A percentile compares a stretch with the other conserved stretches of the same genome.
Evolutionary conservation across 148 eudicot genomes (phyloP).

Genomic region (Vaccinium macrocarpon): DNA sequence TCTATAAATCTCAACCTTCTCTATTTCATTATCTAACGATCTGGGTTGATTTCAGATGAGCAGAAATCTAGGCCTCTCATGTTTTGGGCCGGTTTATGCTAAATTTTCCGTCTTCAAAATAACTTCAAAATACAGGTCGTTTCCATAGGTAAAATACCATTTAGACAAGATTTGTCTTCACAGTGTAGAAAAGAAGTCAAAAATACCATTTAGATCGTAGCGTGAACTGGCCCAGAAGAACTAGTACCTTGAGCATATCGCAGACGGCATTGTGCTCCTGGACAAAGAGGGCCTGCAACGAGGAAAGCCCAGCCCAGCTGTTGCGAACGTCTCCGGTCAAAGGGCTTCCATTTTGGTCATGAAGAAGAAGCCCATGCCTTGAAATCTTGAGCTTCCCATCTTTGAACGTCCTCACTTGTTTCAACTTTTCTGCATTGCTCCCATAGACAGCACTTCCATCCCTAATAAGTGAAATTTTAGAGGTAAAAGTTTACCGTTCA

Average conservation of each 20-base stretch:
- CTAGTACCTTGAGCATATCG: constrained; percentile 33
- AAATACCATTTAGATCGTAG: too few species aligned
- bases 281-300: constrained; percentile 42
- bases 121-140: too few species aligned
- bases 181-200: too few species aligned
- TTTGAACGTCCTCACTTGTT: constrained; percentile 34
- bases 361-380: constrained; percentile 33
- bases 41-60: too few species aligned
- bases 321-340: constrained; percentile 39
- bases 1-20: too few species aligned
- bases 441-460: constrained; percentile 51
- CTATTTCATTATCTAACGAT: too few species aligned
- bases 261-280: constrained; percentile 43
- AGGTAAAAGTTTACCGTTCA: neutral
- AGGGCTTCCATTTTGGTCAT: constrained; percentile 21
- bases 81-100: too few species aligned
- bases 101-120: too few species aligned
- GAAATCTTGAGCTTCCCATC: constrained; percentile 48
- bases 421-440: constrained; percentile 21
- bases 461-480: constrained; percentile 15
- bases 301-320: constrained; percentile 38
- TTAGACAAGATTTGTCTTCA: too few species aligned
- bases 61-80: too few species aligned
- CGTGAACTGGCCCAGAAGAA: neutral
- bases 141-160: too few species aligned